phyloP scores from a whole-genome alignment of 345 rosid genomes.

The Physaria fendleri region DNA sequence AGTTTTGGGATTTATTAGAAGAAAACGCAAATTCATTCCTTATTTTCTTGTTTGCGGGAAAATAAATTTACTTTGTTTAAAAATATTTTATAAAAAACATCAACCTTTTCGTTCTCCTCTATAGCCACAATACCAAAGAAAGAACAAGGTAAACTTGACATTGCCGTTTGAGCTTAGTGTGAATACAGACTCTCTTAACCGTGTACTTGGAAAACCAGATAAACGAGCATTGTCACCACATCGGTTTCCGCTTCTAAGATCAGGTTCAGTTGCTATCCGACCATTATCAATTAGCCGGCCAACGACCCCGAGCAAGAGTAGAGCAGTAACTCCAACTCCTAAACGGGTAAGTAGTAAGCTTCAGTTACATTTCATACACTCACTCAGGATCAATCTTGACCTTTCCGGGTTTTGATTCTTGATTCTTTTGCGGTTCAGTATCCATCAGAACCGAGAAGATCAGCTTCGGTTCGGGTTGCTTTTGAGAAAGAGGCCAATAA shows the following conservation, averaged over 20 bases:
- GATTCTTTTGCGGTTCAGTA: slow-evolving; percentile 37
- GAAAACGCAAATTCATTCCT: too few relatives aligned
- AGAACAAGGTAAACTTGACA: slow-evolving; percentile 43
- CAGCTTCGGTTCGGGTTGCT: slow-evolving; percentile 59
- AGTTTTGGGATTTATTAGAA: too few relatives aligned
- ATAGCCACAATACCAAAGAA: slow-evolving; percentile 49
- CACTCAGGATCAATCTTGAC: neutral
- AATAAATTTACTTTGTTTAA: too few relatives aligned
- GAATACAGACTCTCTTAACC: neutral
- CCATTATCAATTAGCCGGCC: slow-evolving; percentile 54
- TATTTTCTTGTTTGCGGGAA: too few relatives aligned
- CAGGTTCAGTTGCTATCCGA: slow-evolving; percentile 60
- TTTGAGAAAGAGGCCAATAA: slow-evolving; percentile 49
- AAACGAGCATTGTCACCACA: slow-evolving; percentile 71
- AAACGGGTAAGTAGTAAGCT: slow-evolving; percentile 61
- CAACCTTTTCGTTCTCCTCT: slow-evolving; percentile 68
- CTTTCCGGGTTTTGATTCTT: neutral
- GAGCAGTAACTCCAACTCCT: slow-evolving; percentile 67
- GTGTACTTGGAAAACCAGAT: slow-evolving; percentile 37
- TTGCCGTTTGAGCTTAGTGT: neutral
- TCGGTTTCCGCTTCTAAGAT: slow-evolving; percentile 76
- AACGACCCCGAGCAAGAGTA: slow-evolving; percentile 56
- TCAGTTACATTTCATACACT: neutral
- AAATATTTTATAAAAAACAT: too few relatives aligned
- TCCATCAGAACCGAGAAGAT: slow-evolving; percentile 81